Conservation (phyloP, 2,329 filamentous ascomycete genomes). For the Diaporthe sp. region DNA sequence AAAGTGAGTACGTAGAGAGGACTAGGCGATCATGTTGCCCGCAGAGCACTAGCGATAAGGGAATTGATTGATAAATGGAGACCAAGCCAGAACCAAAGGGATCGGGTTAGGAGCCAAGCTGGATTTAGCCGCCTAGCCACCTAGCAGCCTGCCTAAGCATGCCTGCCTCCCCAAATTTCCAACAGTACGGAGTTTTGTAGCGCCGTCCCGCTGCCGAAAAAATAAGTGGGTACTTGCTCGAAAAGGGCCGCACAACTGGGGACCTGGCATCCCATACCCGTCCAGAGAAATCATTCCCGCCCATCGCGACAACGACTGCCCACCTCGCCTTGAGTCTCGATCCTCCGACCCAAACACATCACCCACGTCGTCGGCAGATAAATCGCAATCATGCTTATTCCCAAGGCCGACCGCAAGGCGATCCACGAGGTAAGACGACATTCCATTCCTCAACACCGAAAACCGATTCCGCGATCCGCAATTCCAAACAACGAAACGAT, state of each 20-base stretch:
- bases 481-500: slow-evolving; percentile 30
- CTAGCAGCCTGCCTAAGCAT: background rate
- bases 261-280: slow-evolving; percentile 25
- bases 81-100: background rate
- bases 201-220: slow-evolving; percentile 17
- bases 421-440: slow-evolving; percentile 83
- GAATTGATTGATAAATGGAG: background rate
- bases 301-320: slow-evolving; percentile 40
- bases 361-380: slow-evolving; percentile 66
- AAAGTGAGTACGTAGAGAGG: background rate
- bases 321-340: slow-evolving; percentile 40
- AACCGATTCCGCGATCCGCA: slow-evolving; percentile 35
- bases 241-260: slow-evolving; percentile 42
- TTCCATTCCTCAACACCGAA: slow-evolving; percentile 15
- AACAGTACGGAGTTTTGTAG: slow-evolving; percentile 32
- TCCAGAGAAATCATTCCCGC: slow-evolving; percentile 39
- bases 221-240: slow-evolving; percentile 15
- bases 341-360: slow-evolving; percentile 56
- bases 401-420: slow-evolving; percentile 99
- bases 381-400: slow-evolving; percentile 88
- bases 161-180: background rate
- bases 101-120: slow-evolving; percentile 4
- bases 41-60: background rate
- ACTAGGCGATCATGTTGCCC: background rate
- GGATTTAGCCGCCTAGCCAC: background rate